Base-by-base conservation (phyloP, 805 yeast species). In the Kuraishia floccosa region DNA sequence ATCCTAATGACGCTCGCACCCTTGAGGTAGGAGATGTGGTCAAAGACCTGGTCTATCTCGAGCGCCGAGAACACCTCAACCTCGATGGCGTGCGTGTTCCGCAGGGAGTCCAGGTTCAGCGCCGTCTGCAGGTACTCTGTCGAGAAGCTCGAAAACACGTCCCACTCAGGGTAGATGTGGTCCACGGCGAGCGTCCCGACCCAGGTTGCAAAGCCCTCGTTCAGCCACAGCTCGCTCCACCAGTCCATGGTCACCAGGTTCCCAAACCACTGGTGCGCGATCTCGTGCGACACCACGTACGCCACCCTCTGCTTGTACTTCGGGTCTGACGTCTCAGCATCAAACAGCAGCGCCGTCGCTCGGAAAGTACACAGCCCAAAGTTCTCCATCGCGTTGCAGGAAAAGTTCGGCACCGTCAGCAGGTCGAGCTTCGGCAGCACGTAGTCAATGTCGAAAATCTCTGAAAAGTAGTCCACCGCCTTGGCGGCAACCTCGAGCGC, bases 191-290 rank as follows among this genome's bases (percentile, higher is more conserved):
- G 57, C 65, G 69, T 78, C 3, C 85, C 82, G 48, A 79, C 80
- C 76, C 83, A 83, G 17, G 94, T 83, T 12, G 94, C 94, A 56
- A 83, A 83, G 10, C 93, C 91, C 56, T 83, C 94, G 48, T 83
- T 83, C 38, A 83, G 68, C 94, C 94, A 83, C 41, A 83, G 63
- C 44, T 81, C 91, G 44, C 83, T 84, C 94, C 94, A 83, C 91
- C 93, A 84, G 45, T 79, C 75, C 94, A 83, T 84, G 28, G 94
- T 84, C 37, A 82, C 89, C 43, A 79, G 66, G 53, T 84, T 78
- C 34, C 94, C 94, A 46, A 83, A 84, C 94, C 94, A 84, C 50
- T 84, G 91, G 54, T 83, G 94, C 8, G 93, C 93, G 35, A 83
- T 61, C 55, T 83, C 94, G 56, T 84, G 94, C 36, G 79, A 76